phyloP scores from a whole-genome alignment of 352 stramenopile genomes.

The Phytopythium mirpurense region DNA sequence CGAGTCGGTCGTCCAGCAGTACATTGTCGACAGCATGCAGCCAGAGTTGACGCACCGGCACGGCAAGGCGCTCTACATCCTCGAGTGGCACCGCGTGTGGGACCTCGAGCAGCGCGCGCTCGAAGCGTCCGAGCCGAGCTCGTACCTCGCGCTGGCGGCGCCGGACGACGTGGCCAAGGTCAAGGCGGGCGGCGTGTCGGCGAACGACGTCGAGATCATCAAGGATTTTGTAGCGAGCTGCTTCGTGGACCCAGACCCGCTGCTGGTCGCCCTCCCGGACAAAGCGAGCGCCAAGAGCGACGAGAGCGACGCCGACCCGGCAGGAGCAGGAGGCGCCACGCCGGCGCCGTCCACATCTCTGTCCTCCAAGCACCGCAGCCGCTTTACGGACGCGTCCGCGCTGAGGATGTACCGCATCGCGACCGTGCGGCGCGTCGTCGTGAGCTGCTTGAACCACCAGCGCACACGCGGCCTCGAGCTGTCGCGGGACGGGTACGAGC shows the following conservation, averaged over 20 bases:
- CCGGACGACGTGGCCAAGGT: conserved; percentile 46
- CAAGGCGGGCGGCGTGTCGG: conserved; percentile 51
- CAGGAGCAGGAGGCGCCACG: no score
- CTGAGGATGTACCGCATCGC: conserved; percentile 64
- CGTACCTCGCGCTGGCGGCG: conserved; percentile 35
- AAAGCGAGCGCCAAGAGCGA: conserved; percentile 9
- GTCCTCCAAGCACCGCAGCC: conserved; percentile 48
- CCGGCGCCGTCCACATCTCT: conserved; percentile 10
- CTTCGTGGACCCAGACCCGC: conserved; percentile 61
- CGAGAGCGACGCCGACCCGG: conserved; percentile 5
- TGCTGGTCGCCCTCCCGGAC: conserved; percentile 18
- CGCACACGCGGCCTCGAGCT: conserved; percentile 53
- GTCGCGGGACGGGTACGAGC: conserved; percentile 43
- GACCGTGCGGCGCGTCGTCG: conserved; percentile 59
- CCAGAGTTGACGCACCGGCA: conserved; percentile 77
- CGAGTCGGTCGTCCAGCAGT: conserved; percentile 83
- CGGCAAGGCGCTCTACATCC: conserved; percentile 64
- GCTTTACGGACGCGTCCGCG: conserved; percentile 56
- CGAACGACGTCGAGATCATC: conserved; percentile 76
- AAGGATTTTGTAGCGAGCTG: conserved; percentile 85
- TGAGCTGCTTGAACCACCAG: conserved; percentile 68
- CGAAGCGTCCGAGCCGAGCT: conserved; percentile 33
- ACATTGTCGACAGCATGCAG: conserved; percentile 79
- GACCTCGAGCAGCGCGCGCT: conserved; percentile 41
- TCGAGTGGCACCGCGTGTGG: conserved; percentile 80